Base-by-base conservation (phyloP, 148 eudicot genomes). In the Camellia lanceoleosa region DNA sequence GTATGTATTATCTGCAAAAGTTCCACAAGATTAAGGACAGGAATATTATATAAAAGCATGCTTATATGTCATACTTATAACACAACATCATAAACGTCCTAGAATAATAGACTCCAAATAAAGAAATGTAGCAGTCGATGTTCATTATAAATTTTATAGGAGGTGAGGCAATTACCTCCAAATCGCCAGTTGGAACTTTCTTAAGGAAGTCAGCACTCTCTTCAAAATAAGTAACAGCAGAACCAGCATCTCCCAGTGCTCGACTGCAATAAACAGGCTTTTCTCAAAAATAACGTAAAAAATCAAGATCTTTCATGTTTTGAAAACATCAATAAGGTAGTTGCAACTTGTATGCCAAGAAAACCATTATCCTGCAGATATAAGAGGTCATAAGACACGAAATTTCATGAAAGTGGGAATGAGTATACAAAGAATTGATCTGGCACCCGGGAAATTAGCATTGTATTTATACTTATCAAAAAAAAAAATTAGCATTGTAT, bases 1-100 rank as follows among this genome's bases (percentile, higher is more conserved):
- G 99, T 93, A 82, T 96, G 98, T 76, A 85, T 84, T 73, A 96
- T 87, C 99, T 96, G 99, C 85, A 89, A 77, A 80, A 71, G 74
- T 58, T 42, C 52, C 41, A 76, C 30, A 67, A 59, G 20, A 8
- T 66, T 80, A 68, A 77, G 83, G 59, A 10, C 47, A 46, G 38
- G 67, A 46, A 46, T 15, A 68, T 76, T 54, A 56, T 11, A 79
- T 67, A 38, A 19, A 76, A 23, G 42, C 43, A 64, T 65, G 71
- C 71, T 65, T 65, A 30, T 30, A 30, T 30, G 38, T 30, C 43
- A 64, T 65, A 60, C 71, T 65, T 65, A 52, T 54, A 52, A 54
- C 59, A 54, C 5, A 55, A 54, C 5, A 55, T 18, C 59, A 23
- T 61, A 41, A 23, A 72, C 20, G 64, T 52, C 56, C 16, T 13